phyloP scores from a whole-genome alignment of 345 rosid genomes.

The Limnanthes douglasii region DNA sequence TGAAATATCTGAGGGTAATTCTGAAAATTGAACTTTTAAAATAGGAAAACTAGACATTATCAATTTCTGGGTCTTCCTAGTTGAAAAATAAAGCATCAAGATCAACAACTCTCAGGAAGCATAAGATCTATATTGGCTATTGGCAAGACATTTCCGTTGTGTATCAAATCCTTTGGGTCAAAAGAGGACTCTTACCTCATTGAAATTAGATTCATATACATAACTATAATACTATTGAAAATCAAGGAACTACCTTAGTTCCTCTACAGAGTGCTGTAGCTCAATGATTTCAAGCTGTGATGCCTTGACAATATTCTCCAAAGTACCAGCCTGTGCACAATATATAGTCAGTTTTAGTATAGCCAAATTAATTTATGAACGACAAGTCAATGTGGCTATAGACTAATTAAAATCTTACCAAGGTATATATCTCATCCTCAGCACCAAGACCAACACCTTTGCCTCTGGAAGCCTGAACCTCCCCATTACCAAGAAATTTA shows the following conservation, averaged over 20 bases:
- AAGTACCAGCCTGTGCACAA: constrained; percentile 65
- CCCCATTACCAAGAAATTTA: constrained; percentile 26
- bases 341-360: constrained; percentile 6
- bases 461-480: constrained; percentile 16
- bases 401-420: constrained; percentile 34
- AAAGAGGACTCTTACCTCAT: too few relatives aligned
- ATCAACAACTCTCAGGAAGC: too few relatives aligned
- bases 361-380: not conserved
- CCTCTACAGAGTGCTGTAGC: constrained; percentile 58
- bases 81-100: too few relatives aligned
- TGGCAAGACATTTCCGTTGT: not conserved
- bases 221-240: too few relatives aligned
- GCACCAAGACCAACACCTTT: constrained; percentile 17
- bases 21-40: too few relatives aligned
- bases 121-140: too few relatives aligned
- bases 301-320: constrained; percentile 85
- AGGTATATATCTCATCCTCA: constrained; percentile 65
- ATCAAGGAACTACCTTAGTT: constrained; percentile 46
- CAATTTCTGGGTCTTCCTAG: too few relatives aligned
- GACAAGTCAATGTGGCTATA: not conserved
- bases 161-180: not conserved
- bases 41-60: too few relatives aligned
- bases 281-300: constrained; percentile 84
- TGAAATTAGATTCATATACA: too few relatives aligned
- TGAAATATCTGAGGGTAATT: too few relatives aligned